Percentiles rank a stretch among this genome's conserved stretches.
These are phyloP conservation scores for Mentha longifolia DNA, from an alignment of 257 asterid genomes.

Conservation along the genomic window DNA sequence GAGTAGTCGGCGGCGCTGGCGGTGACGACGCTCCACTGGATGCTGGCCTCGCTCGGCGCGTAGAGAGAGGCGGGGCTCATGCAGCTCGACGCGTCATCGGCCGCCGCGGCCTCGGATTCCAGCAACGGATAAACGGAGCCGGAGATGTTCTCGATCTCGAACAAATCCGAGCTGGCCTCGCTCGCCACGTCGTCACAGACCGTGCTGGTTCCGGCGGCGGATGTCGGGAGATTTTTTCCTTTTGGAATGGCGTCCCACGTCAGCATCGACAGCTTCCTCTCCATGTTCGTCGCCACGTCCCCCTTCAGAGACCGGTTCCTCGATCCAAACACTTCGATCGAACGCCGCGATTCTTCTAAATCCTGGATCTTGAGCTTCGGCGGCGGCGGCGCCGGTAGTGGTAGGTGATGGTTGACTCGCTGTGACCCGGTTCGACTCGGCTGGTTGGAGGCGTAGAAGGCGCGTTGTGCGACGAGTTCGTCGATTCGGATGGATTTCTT, in stretches of 20 bases:
- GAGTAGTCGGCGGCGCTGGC: conserved; percentile 76
- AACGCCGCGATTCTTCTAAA: conserved; percentile 46
- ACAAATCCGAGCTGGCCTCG: conserved; percentile 84
- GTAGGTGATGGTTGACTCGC: conserved; percentile 23
- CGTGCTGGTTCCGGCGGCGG: conserved; percentile 39
- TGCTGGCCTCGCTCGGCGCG: conserved; percentile 81
- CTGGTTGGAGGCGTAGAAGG: conserved; percentile 23
- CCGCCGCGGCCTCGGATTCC: conserved; percentile 13
- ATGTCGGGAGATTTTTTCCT: conserved; percentile 35
- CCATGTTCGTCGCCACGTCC: conserved; percentile 50
- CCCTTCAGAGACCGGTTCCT: conserved; percentile 34
- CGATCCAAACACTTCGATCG: conserved; percentile 77
- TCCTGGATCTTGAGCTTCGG: conserved; percentile 9
- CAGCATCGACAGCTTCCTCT: conserved; percentile 73
- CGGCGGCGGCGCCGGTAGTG: not conserved
- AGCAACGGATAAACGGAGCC: conserved; percentile 36
- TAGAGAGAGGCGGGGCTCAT: conserved; percentile 55
- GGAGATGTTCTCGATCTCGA: conserved; percentile 75
- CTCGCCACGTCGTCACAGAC: conserved; percentile 70
- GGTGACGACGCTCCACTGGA: conserved; percentile 83
- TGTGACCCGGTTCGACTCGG: conserved; percentile 41
- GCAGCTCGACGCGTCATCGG: conserved; percentile 42
- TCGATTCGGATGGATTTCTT: conserved; percentile 39
- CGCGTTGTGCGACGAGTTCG: conserved; percentile 8
- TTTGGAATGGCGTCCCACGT: conserved; percentile 91